phyloP scores from a whole-genome alignment of 108 stramenopile species.

The Skeletonema marinoi region DNA sequence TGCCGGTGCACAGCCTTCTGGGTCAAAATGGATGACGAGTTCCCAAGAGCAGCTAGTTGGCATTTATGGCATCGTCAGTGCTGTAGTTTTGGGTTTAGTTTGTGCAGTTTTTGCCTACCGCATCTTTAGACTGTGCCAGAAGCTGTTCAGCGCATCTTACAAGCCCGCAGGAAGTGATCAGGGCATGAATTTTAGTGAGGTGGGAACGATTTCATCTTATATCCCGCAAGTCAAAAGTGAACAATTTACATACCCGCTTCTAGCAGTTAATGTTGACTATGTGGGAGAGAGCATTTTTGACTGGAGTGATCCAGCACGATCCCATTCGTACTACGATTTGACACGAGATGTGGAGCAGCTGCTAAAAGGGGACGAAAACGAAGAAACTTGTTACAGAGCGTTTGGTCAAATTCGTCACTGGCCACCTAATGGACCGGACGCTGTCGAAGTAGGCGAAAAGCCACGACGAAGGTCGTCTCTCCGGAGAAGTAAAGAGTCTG shows the following conservation, averaged over 20 bases:
- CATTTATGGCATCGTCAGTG: constrained; percentile 67
- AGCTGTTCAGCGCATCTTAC: constrained; percentile 38
- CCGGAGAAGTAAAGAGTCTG: constrained; percentile 21
- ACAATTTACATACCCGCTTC: constrained; percentile 71
- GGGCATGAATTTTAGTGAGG: constrained; percentile 39
- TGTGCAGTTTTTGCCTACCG: constrained; percentile 37
- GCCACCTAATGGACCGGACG: constrained; percentile 26
- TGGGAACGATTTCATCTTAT: constrained; percentile 51
- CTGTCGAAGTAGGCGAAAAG: constrained; percentile 8
- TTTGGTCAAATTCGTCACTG: constrained; percentile 50
- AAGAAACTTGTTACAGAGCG: constrained; percentile 43
- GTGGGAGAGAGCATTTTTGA: constrained; percentile 71
- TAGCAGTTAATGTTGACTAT: constrained; percentile 68
- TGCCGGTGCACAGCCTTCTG: constrained; percentile 49
- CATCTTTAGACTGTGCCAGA: constrained; percentile 18
- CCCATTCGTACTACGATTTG: constrained; percentile 72
- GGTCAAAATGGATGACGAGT: constrained; percentile 72
- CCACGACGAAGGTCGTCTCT: constrained; percentile 37
- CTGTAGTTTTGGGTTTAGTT: constrained; percentile 37
- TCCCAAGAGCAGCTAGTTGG: constrained; percentile 67
- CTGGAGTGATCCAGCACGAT: constrained; percentile 74
- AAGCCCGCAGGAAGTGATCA: constrained; percentile 38
- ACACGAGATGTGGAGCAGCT: constrained; percentile 71
- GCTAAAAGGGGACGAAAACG: constrained; percentile 43
- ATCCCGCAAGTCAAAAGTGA: constrained; percentile 71